Evolutionary conservation across 1,139 yeast genomes (phyloP).

Genomic region (Ogataea hybrid): DNA sequence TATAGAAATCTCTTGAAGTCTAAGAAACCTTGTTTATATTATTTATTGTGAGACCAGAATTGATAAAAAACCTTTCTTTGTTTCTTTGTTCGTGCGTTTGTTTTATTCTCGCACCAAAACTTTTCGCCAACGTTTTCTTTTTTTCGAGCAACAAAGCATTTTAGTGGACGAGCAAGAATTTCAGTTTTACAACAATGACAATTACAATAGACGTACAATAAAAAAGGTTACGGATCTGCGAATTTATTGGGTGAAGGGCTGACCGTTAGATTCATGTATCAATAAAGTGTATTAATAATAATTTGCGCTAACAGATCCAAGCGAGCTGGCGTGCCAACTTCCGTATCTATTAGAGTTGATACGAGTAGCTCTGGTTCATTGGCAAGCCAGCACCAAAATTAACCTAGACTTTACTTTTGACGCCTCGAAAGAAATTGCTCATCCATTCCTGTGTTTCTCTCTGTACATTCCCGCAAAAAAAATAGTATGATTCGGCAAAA

Average conservation of each 20-base stretch:
- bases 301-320: not conserved
- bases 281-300: not conserved
- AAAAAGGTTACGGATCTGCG: not conserved
- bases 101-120: slow-evolving; percentile 7
- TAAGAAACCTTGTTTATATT: slow-evolving; percentile 2
- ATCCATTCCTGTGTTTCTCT: not conserved
- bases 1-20: not conserved
- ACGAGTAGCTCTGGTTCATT: too few relatives aligned
- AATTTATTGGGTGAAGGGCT: not conserved
- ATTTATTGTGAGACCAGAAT: slow-evolving; percentile 5
- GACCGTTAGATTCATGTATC: slow-evolving; percentile 4
- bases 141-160: slow-evolving; percentile 10
- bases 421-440: not conserved
- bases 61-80: slow-evolving; percentile 8
- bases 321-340: not conserved
- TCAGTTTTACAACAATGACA: slow-evolving; percentile 1
- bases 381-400: too few relatives aligned
- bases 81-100: slow-evolving; percentile 9
- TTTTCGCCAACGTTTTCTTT: slow-evolving; percentile 13
- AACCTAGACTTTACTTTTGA: too few relatives aligned
- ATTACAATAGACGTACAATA: slow-evolving; percentile 1
- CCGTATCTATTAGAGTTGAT: too few relatives aligned
- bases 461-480: not conserved
- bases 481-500: not conserved
- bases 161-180: slow-evolving; percentile 8